These are phyloP conservation scores for Inosperma sp. DNA, from an alignment of 768 basidiomycete genomes.

Conservation along the genomic window DNA sequence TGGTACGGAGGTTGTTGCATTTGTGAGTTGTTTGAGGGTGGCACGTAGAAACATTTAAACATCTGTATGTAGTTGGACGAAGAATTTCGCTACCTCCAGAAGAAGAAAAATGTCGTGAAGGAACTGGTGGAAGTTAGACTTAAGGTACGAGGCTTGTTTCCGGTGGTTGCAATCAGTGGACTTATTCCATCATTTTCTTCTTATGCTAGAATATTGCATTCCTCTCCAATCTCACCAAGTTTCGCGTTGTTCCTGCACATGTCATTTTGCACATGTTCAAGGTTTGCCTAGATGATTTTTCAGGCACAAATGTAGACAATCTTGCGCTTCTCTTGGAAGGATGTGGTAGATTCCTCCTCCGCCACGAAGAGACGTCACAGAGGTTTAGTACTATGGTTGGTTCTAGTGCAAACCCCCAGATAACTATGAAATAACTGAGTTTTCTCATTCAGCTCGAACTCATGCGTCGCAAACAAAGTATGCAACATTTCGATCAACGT, in stretches of 20 bases:
- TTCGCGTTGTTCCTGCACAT: constrained; percentile 84
- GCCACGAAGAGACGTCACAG: constrained; percentile 82
- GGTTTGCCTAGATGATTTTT: constrained; percentile 94
- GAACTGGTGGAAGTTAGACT: constrained; percentile 82
- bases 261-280: constrained; percentile 94
- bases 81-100: constrained; percentile 91
- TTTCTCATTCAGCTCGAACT: constrained; percentile 65
- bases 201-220: constrained; percentile 73
- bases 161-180: neutral
- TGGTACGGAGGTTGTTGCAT: constrained; percentile 72
- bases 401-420: no score
- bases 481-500: constrained; percentile 90
- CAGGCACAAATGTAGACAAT: constrained; percentile 89
- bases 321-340: constrained; percentile 87
- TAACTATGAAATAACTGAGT: neutral
- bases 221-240: constrained; percentile 92
- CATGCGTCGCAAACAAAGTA: constrained; percentile 90
- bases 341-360: constrained; percentile 87
- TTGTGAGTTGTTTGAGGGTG: constrained; percentile 47
- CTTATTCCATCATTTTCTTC: neutral
- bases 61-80: constrained; percentile 71
- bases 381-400: constrained; percentile 84
- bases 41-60: constrained; percentile 3
- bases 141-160: constrained; percentile 49
- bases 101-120: constrained; percentile 89